Evolutionary conservation across 345 rosid species (phyloP).

Genomic region (Durio zibethinus): DNA sequence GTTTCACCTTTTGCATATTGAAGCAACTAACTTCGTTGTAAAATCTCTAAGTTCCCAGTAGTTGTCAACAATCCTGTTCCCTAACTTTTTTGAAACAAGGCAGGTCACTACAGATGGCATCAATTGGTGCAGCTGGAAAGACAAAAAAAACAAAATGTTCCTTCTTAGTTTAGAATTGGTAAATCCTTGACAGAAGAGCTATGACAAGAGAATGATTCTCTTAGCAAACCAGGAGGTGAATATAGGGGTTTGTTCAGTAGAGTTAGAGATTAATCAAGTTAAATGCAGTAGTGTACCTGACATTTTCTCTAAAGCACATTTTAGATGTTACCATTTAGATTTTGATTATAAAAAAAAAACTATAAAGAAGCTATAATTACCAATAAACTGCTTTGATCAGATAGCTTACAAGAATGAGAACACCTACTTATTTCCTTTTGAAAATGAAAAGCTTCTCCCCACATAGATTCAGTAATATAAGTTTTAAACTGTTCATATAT

Average conservation of each 20-base stretch:
- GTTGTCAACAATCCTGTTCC: slow-evolving; percentile 84
- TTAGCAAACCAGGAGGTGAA: slow-evolving; percentile 8
- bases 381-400: no score
- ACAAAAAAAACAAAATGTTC: slow-evolving; percentile 28
- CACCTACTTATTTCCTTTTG: no score
- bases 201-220: neutral
- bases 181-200: slow-evolving; percentile 16
- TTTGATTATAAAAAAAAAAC: no score
- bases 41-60: slow-evolving; percentile 98
- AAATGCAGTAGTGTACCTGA: no score
- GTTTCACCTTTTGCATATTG: slow-evolving; percentile 84
- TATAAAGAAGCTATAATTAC: no score
- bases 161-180: slow-evolving; percentile 28
- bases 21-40: slow-evolving; percentile 74
- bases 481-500: no score
- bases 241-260: neutral
- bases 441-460: no score
- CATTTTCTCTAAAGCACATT: no score
- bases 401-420: no score
- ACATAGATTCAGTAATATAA: no score
- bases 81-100: slow-evolving; percentile 89
- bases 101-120: slow-evolving; percentile 99
- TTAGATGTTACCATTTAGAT: no score
- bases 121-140: slow-evolving; percentile 88
- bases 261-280: neutral